A percentile compares a stretch with the other conserved stretches of the same genome.
phyloP scores from a whole-genome alignment of 495 filamentous ascomycete genomes.

The Neurospora intermedia region DNA sequence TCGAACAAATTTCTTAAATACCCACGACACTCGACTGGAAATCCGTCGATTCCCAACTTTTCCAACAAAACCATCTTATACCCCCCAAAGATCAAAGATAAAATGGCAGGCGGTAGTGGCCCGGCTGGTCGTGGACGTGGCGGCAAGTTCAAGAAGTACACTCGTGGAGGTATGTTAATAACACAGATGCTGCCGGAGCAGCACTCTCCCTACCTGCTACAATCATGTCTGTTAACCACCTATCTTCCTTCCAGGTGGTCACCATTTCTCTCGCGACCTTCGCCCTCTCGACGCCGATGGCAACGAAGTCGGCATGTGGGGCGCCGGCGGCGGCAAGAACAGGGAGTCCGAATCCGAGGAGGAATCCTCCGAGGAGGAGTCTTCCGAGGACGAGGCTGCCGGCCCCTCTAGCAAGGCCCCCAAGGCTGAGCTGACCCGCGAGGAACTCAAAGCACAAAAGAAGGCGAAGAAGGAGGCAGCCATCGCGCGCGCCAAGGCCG shows the following conservation, averaged over 20 bases:
- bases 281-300: slow-evolving; percentile 79
- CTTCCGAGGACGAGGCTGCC: slow-evolving; percentile 20
- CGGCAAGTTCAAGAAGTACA: slow-evolving; percentile 89
- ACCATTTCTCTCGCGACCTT: slow-evolving; percentile 86
- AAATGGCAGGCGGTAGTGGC: slow-evolving; percentile 52
- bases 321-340: slow-evolving; percentile 29
- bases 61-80: slow-evolving; percentile 1
- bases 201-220: background rate
- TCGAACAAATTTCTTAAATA: background rate
- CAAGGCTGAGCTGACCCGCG: slow-evolving; percentile 53
- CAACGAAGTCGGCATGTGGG: slow-evolving; percentile 67
- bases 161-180: slow-evolving; percentile 63
- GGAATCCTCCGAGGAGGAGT: slow-evolving; percentile 33
- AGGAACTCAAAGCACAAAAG: slow-evolving; percentile 76
- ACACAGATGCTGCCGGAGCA: background rate
- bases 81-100: slow-evolving; percentile 6
- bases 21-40: background rate
- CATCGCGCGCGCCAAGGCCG: slow-evolving; percentile 53
- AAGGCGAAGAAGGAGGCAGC: slow-evolving; percentile 90
- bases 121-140: slow-evolving; percentile 57
- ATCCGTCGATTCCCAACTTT: slow-evolving; percentile 6
- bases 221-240: background rate
- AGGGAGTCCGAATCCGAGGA: slow-evolving; percentile 26
- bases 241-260: slow-evolving; percentile 55
- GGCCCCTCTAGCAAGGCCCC: slow-evolving; percentile 26